A percentile compares a stretch with the other conserved stretches of the same genome.
These are phyloP conservation scores for Tetrapisispora phaffii DNA, from an alignment of 805 yeast genomes.

Conservation along the genomic window DNA sequence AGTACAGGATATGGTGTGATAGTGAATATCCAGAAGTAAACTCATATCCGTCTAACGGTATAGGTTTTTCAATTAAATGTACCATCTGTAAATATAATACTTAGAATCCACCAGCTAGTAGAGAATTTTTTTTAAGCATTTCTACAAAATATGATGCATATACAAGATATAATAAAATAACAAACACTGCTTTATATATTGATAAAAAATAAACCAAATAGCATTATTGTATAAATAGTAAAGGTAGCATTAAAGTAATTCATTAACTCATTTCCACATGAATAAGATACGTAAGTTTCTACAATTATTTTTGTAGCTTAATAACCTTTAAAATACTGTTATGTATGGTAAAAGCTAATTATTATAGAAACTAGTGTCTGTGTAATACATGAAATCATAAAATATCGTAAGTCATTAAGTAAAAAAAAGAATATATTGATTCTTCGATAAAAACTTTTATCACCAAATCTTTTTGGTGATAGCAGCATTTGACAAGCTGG, in stretches of 20 bases:
- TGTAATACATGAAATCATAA: too few species aligned
- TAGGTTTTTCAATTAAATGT: neutral
- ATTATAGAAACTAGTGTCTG: too few species aligned
- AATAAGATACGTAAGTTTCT: neutral
- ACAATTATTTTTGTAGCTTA: neutral
- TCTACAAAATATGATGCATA: neutral
- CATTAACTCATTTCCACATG: neutral
- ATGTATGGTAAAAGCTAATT: too few species aligned
- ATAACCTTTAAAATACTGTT: too few species aligned
- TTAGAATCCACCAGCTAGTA: neutral
- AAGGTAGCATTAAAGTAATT: neutral
- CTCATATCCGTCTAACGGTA: neutral
- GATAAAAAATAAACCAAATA: neutral
- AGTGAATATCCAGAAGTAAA: neutral
- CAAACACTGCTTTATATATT: neutral
- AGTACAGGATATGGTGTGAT: conserved; percentile 10
- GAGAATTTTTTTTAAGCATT: neutral
- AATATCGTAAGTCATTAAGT: conserved; percentile 2
- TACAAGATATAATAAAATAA: neutral
- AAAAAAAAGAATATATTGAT: neutral
- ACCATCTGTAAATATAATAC: neutral
- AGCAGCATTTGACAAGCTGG: neutral
- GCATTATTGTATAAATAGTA: neutral
- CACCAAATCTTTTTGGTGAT: conserved; percentile 1
- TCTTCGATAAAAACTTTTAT: neutral